phyloP scores from a whole-genome alignment of 257 asterid genomes.

The Verbascum thapsus region DNA sequence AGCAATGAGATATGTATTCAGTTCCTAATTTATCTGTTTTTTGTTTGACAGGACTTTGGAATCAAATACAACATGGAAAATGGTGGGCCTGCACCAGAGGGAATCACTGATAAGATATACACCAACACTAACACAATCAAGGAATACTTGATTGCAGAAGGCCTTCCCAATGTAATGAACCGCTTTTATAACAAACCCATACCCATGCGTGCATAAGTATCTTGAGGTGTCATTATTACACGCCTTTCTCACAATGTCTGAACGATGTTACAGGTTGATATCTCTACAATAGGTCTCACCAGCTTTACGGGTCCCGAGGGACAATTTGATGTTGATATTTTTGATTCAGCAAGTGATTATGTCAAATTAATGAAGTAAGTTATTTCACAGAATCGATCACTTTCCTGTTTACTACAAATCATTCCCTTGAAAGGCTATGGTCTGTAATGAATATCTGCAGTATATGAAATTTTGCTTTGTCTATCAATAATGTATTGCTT shows the following conservation, averaged over 20 bases:
- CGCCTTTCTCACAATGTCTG: constrained; percentile 18
- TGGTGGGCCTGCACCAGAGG: constrained; percentile 99
- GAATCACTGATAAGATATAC: constrained; percentile 83
- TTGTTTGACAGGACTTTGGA: constrained; percentile 79
- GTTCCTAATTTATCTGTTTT: constrained; percentile 22
- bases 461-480: background rate
- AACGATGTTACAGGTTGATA: constrained; percentile 68
- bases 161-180: constrained; percentile 85
- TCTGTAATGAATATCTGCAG: constrained; percentile 16
- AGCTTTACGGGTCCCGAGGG: constrained; percentile 89
- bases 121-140: constrained; percentile 84
- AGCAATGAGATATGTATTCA: constrained; percentile 15
- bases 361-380: constrained; percentile 95
- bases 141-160: constrained; percentile 89
- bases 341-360: constrained; percentile 88
- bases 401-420: constrained; percentile 10
- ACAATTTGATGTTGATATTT: constrained; percentile 87
- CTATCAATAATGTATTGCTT: constrained; percentile 1
- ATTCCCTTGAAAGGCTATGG: constrained; percentile 14
- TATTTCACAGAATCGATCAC: constrained; percentile 10
- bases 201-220: constrained; percentile 5
- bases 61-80: constrained; percentile 99
- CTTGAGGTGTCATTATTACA: background rate
- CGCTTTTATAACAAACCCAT: constrained; percentile 3
- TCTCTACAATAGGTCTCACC: constrained; percentile 59